Base-by-base conservation (phyloP, 2,329 filamentous ascomycete genomes). In the Hymenoscyphus salicellus region DNA sequence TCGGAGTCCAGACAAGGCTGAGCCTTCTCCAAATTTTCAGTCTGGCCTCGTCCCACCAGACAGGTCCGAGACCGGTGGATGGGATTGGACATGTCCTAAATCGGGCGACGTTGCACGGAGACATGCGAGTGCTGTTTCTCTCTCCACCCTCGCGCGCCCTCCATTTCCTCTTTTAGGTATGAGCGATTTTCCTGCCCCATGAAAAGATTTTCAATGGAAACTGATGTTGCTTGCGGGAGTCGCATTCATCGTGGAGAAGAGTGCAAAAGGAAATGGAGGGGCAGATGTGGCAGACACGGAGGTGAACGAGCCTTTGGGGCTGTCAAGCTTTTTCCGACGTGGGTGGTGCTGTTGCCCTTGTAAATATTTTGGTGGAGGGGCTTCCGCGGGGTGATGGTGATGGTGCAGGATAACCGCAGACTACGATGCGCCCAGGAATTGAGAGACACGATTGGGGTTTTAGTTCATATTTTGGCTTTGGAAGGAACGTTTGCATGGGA, bases 191-290 rank as follows among this genome's bases (percentile, higher is more conserved):
- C 38, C 7, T 60, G 38, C 38, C 36, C 55, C 55, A 52, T 63
- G 61, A 63, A 63, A 58, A 59, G 36, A 63, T 63, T 63, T 63
- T 63, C 55, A 58, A 58, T 63, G 33, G 41, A 62, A 62, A 63
- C 55, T 32, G 61, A 52, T 36, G 23, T 30, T 58, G 38, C 28
- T 57, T 57, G 49, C 33, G 55, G 55, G 23, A n/a, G 61, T 33
- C 49, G 55, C 38, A 26, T 32, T 26, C 41, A n/a, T 38, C 36
- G 36, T 38, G 36, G 36, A 38, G 36, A 62, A 56, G 6, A 28
- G 4, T n/a, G 33, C 26, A 16, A 36, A 55, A 14, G 60, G 60
- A 52, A 17, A 56, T 17, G 55, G 49, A 33, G 23, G 33, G 60
- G 46, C 11, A 36, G 33, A 36, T 10, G 23, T 23, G 60, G 46